Base-by-base conservation (phyloP, 805 yeast species). In the Candida caryicola region DNA sequence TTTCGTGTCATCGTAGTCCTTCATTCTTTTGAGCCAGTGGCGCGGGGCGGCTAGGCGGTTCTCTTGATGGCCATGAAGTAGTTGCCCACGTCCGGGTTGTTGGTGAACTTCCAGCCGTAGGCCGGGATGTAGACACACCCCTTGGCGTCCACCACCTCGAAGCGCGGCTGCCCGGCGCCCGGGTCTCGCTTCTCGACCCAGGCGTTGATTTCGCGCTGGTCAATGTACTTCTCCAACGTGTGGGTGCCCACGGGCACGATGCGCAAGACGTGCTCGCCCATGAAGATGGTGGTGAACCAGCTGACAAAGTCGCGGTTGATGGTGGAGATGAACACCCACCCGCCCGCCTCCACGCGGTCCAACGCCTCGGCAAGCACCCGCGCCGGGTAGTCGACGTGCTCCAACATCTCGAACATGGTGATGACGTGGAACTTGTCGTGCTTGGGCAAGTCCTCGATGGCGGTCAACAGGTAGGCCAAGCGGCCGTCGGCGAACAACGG, bases 191-290 rank as follows among this genome's bases (percentile, higher is more conserved):
- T 59, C 8, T 66, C 58, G 34, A 87, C 66, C 85, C 89, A 87
- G 6, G 77, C 75, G 29, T 71, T 67, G 30, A 91, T 73, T 54
- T 90, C 97, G 8, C 52, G 45, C 41, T 82, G 81, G 54, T 90
- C 80, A 50, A 93, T 87, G 62, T 90, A 93, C 64, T 93, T 91
- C 21, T 77, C 75, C 59, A 82, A 77, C 2, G 89, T 82, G 60
- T 93, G 99, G 1, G 99, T 93, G 1, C 98, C 99, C 10, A 69
- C 64, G 1, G 99, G 99, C 2, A 93, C 99, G 31, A 93, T 79
- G 21, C 71, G 59, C 39, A 93, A 61, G 3, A 93, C 59, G 40
- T 85, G 73, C 57, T 93, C 99, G 4, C 88, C 99, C 74, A 87
- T 75, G 43, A 86, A 77, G 19, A 93, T 93, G 0, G 99, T 93